phyloP scores from a whole-genome alignment of 2,329 filamentous ascomycete genomes.

The Calonectria leucothoes region DNA sequence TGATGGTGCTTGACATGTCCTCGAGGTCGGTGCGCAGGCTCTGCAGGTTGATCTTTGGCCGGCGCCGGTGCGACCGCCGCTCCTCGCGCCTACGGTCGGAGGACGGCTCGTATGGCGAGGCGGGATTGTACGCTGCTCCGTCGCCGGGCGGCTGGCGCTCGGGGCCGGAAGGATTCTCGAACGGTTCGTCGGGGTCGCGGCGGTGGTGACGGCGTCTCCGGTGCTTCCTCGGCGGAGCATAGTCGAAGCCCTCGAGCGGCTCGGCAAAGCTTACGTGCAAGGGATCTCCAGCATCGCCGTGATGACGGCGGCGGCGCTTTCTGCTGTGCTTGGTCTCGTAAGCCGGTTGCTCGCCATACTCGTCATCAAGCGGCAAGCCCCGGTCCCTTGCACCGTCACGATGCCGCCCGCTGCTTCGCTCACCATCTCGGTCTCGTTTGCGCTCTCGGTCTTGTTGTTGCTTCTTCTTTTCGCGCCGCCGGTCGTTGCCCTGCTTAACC shows the following conservation, averaged over 20 bases:
- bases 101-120: not conserved
- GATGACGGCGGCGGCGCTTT: slow-evolving; percentile 25
- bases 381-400: not conserved
- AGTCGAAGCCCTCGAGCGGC: slow-evolving; percentile 29
- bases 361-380: slow-evolving; percentile 16
- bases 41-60: slow-evolving; percentile 31
- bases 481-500: slow-evolving; percentile 15
- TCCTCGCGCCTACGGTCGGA: slow-evolving; percentile 1
- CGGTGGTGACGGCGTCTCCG: slow-evolving; percentile 30
- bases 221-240: slow-evolving; percentile 27
- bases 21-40: slow-evolving; percentile 39
- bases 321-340: slow-evolving; percentile 35
- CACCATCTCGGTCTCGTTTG: not conserved
- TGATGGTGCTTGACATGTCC: slow-evolving; percentile 42
- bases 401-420: not conserved
- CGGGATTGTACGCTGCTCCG: slow-evolving; percentile 1
- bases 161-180: not conserved
- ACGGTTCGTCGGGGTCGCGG: slow-evolving; percentile 15
- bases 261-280: slow-evolving; percentile 39
- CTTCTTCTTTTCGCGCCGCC: slow-evolving; percentile 23
- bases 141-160: not conserved
- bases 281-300: slow-evolving; percentile 18
- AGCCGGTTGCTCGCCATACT: slow-evolving; percentile 22
- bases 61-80: slow-evolving; percentile 1
- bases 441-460: slow-evolving; percentile 21